Base-by-base conservation (phyloP, 2,329 filamentous ascomycete species). In the Colletotrichum chrysophilum region DNA sequence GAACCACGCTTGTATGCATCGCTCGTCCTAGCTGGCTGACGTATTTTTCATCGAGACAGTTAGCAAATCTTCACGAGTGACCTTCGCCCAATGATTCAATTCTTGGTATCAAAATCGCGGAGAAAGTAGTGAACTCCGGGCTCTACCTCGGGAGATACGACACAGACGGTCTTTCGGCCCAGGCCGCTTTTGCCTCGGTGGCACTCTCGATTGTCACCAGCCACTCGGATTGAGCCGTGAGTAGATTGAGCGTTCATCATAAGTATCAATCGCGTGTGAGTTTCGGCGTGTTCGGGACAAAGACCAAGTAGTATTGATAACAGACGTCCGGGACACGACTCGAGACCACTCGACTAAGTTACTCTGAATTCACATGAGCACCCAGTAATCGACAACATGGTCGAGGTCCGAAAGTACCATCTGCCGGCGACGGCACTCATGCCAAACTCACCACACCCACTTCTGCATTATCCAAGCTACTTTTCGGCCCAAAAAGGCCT, bases 201-300 rank as follows among this genome's bases (percentile, higher is more conserved):
- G 1, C 9, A 21, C 43, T 12, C 0, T 12, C 9, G 3, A 12
- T 12, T 48, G 0, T 6, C 43, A 48, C 4, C n/a, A 4, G 5
- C 43, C 1, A 13, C 3, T 48, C 43, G 43, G 43, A 48, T 13
- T 21, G 43, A 21, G 43, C 38, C 38, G 38, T 48, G 2, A 9
- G 3, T n/a, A 1, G 0, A n/a, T n/a, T 7, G 18, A 0, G 0
- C 3, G 38, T 48, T 13, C 0, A 21, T 12, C 43, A 48, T 7
- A 0, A 1, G 38, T 48, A 48, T 48, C 38, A 0, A 48, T 48
- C 18, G 3, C 9, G 16, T 2, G 8, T 43, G 38, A 43, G 8
- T 10, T 18, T 4, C 7, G 4, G 38, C 7, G 38, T 5, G 38
- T 43, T 16, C 16, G 36, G 2, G 7, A 4, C 14, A 38, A 18